phyloP scores from a whole-genome alignment of 2,329 filamentous ascomycete species.

The Cytospora chrysosperma region DNA sequence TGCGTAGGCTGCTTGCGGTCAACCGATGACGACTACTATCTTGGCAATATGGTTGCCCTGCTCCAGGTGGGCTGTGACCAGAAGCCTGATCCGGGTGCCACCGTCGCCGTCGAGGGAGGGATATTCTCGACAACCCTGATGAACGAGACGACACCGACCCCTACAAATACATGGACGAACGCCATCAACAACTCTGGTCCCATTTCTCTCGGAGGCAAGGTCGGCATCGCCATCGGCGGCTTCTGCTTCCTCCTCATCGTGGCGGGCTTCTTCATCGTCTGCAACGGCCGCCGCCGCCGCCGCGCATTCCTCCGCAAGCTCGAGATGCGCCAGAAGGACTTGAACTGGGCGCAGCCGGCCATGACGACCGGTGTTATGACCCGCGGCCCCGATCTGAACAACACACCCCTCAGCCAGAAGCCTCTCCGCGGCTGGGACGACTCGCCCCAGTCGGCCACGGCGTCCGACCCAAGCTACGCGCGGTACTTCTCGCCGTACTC shows the following conservation, averaged over 20 bases:
- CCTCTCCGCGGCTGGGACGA: constrained; percentile 55
- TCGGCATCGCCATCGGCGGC: constrained; percentile 56
- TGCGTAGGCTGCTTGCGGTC: constrained; percentile 51
- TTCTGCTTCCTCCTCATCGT: constrained; percentile 48
- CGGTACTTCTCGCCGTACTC: constrained; percentile 60
- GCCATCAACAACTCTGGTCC: constrained; percentile 43
- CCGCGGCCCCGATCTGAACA: constrained; percentile 42
- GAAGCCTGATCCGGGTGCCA: constrained; percentile 45
- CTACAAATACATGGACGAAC: constrained; percentile 39
- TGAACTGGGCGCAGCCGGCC: constrained; percentile 44
- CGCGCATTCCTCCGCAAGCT: constrained; percentile 50
- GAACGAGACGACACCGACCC: constrained; percentile 50
- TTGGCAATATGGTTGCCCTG: constrained; percentile 55
- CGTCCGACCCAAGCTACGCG: constrained; percentile 27
- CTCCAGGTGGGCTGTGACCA: constrained; percentile 58
- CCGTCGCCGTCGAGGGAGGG: constrained; percentile 50
- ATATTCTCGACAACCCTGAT: constrained; percentile 50
- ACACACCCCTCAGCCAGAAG: constrained; percentile 55
- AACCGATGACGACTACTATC: constrained; percentile 34
- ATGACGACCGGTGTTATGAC: constrained; percentile 26
- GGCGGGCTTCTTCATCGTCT: constrained; percentile 53
- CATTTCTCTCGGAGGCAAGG: constrained; percentile 53
- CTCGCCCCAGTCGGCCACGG: constrained; percentile 48
- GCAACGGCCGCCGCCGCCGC: constrained; percentile 55
- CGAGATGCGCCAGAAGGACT: constrained; percentile 38